Base-by-base conservation (phyloP, 352 stramenopile species). In the Saprolegnia diclina region DNA sequence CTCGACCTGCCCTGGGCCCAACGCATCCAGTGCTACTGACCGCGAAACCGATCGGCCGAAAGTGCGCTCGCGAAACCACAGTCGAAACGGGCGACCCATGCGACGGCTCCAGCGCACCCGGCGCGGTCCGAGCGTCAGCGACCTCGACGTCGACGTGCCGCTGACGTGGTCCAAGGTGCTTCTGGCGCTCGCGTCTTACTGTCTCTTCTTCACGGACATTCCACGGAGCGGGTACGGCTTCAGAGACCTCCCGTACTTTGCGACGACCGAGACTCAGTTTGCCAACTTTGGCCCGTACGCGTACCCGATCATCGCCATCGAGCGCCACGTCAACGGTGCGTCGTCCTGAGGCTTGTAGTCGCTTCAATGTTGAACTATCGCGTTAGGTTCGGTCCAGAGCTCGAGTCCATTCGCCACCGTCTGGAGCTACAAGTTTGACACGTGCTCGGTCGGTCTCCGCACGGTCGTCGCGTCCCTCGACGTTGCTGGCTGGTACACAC, bases 191-290 rank as follows among this genome's bases (percentile, higher is more conserved):
- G 9, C 14, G 6, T 65, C 57, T 5, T 65, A 65, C 35, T 10
- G 9, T 14, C 57, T 65, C 10, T 65, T 65, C 14, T 53, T 65
- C 26, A 65, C 57, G 2, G 57, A 65, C 22, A 65, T 65, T 38
- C 57, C 57, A 6, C 57, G 57, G 1, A 65, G 32, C 26, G 57
- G 57, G 4, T 65, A 55, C 21, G 57, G 57, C 14, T 65, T 65
- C n/a, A 26, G n/a, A 5, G 21, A 26, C 16, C 19, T 65, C 40
- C 19, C 32, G 9, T 24, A 65, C 14, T 55, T 54, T 38, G 24
- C 22, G 22, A 11, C 32, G 10, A 59, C 52, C 35, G 52, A 59
- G n/a, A 42, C 52, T 2, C 52, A 13, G 11, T 59, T 11, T n/a
- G 19, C 35, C 16, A 59, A 59, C 57, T 52, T 65, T 65, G 57